Evolutionary conservation across 2,329 filamentous ascomycete species (phyloP), one percentile per base, ranked within the genome.

Genomic region (Aspergillus ochraceus): DNA sequence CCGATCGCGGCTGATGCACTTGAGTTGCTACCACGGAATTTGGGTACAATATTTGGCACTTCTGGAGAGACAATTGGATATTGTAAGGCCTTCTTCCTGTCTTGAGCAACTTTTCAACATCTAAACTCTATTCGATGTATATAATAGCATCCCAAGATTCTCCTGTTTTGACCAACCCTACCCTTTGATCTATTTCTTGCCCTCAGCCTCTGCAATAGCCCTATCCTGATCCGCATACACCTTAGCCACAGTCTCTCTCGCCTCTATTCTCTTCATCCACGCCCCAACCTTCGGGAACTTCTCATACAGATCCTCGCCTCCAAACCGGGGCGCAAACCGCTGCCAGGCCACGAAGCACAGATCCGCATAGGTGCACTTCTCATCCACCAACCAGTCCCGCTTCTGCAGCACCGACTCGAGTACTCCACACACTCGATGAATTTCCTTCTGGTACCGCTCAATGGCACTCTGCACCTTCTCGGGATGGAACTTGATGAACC

Each of bases 361-460:
- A 2, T 42, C 36, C 12, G 36, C 36, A 42, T 42, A 42, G 36
- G 36, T 42, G 36, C 36, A 42, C 36, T 42, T 42, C 1, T 42
- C 46, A n/a, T 20, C 46, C 19, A 49, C 46, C 19, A 49, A n/a
- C 20, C 24, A 49, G 46, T 49, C 46, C 46, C 20, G 10, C n/a
- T 49, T n/a, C 8, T 24, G 3, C 20, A 49, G 46, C 46, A 49
- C 46, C 20, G 20, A 22, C 11, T 55, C 45, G 11, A 55, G 26
- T 2, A 55, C 53, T 6, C 42, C 24, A 6, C 42, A 26, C 45
- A 55, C 53, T 2, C 53, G 53, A 10, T 24, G 17, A 20, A 79
- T 72, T 62, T 83, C 80, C n/a, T 74, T 74, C 22, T 65, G 60
- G 65, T 83, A 84, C 19, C 81, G 77, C 17, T 81, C 74, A 19